Conservation (phyloP, 2,329 filamentous ascomycete species). For the Stromatinia cepivora region DNA sequence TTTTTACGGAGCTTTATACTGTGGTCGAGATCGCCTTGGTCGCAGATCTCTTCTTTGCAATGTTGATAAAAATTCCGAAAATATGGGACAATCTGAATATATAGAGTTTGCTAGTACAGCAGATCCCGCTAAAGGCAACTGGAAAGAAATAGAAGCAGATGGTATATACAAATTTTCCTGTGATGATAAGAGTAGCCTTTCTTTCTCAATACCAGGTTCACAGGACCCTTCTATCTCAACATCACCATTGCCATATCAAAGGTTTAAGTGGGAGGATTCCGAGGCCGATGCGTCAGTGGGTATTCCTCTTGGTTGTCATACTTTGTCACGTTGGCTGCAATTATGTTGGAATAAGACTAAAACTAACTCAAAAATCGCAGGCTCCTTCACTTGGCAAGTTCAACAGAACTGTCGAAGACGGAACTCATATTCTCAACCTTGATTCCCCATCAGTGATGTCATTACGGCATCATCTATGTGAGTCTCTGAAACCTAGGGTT, state of each 20-base stretch:
- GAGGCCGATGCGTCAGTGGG: constrained; percentile 14
- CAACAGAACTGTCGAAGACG: constrained; percentile 44
- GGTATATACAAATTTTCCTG: constrained; percentile 61
- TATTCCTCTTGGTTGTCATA: not conserved
- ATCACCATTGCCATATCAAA: constrained; percentile 24
- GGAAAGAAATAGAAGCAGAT: constrained; percentile 81
- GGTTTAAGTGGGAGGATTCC: constrained; percentile 25
- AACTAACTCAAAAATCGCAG: constrained; percentile 13
- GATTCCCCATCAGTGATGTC: constrained; percentile 53
- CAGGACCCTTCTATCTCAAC: constrained; percentile 9
- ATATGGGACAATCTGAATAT: constrained; percentile 40
- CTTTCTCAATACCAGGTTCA: not conserved
- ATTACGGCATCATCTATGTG: constrained; percentile 55
- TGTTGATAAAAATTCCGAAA: constrained; percentile 35
- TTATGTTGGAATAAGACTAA: not conserved
- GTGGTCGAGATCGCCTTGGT: constrained; percentile 83
- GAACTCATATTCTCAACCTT: constrained; percentile 38
- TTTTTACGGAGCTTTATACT: constrained; percentile 64
- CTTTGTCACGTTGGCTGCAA: not conserved
- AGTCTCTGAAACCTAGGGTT: constrained; percentile 65
- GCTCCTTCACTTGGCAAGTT: constrained; percentile 35
- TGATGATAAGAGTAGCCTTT: constrained; percentile 6
- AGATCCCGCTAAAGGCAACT: constrained; percentile 53
- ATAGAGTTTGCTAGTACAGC: constrained; percentile 72
- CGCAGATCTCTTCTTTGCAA: constrained; percentile 75